These are phyloP conservation scores for Aspergillus jensenii DNA, from an alignment of 2,329 filamentous ascomycete species.

Conservation along the genomic window DNA sequence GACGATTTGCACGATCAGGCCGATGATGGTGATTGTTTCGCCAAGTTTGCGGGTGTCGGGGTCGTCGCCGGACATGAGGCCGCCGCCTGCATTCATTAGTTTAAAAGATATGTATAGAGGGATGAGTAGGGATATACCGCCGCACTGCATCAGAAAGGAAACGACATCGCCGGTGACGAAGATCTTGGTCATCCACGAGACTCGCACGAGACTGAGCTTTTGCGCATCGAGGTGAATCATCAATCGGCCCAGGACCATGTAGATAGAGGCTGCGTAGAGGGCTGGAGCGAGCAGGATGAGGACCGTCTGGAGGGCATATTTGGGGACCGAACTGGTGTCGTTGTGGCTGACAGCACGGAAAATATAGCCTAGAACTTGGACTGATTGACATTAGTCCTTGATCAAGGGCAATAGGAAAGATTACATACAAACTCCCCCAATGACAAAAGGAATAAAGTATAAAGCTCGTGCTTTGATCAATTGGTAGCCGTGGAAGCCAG, in stretches of 20 bases:
- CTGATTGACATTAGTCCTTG: slow-evolving; percentile 28
- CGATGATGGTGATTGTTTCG: slow-evolving; percentile 52
- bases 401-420: neutral
- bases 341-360: slow-evolving; percentile 19
- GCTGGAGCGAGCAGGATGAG: slow-evolving; percentile 40
- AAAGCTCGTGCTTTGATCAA: slow-evolving; percentile 19
- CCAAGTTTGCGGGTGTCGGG: slow-evolving; percentile 10
- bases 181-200: slow-evolving; percentile 17
- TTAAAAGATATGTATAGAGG: neutral
- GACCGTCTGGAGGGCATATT: slow-evolving; percentile 37
- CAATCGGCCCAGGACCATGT: slow-evolving; percentile 18
- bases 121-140: slow-evolving; percentile 14
- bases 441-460: slow-evolving; percentile 41
- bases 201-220: neutral
- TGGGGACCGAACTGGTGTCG: slow-evolving; percentile 12
- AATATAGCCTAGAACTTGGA: slow-evolving; percentile 44
- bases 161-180: slow-evolving; percentile 36
- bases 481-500: slow-evolving; percentile 16
- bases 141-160: slow-evolving; percentile 33
- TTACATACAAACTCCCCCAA: slow-evolving; percentile 28
- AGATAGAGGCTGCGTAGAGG: slow-evolving; percentile 42
- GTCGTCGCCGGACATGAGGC: slow-evolving; percentile 16
- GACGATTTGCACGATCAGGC: slow-evolving; percentile 58
- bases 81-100: slow-evolving; percentile 15
- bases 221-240: neutral